phyloP scores from a whole-genome alignment of 2,329 filamentous ascomycete genomes.

The Fusarium concolor region DNA sequence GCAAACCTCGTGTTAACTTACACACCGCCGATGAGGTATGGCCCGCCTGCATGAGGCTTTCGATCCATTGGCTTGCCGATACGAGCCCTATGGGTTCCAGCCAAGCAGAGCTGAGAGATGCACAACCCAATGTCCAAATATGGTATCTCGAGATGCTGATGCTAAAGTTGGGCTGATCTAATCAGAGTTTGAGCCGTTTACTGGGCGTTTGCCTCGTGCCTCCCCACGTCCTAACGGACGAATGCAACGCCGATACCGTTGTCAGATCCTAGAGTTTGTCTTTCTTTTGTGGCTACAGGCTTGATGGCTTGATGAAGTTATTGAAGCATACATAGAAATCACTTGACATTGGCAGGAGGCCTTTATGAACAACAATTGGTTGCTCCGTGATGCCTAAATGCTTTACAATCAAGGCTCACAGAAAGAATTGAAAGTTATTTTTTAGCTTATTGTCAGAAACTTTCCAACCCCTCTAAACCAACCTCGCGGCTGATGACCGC shows the following conservation, averaged over 20 bases:
- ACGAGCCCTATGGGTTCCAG: slow-evolving; percentile 31
- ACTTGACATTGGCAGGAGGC: slow-evolving; percentile 12
- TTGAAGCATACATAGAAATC: slow-evolving; percentile 1
- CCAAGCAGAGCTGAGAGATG: slow-evolving; percentile 20
- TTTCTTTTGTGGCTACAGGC: slow-evolving; percentile 3
- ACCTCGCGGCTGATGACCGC: slow-evolving; percentile 11
- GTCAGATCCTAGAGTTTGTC: background rate
- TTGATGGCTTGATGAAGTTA: background rate
- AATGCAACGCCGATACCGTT: background rate
- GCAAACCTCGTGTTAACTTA: slow-evolving; percentile 33
- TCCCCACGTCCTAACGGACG: slow-evolving; percentile 13
- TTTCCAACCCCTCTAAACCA: background rate
- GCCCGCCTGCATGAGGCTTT: slow-evolving; percentile 21
- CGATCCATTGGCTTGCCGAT: slow-evolving; percentile 32
- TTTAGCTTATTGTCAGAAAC: slow-evolving; percentile 6
- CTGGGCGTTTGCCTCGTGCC: slow-evolving; percentile 12
- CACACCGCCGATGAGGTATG: slow-evolving; percentile 35
- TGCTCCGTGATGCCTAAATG: slow-evolving; percentile 2
- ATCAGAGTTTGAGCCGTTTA: slow-evolving; percentile 32
- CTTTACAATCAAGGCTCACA: background rate
- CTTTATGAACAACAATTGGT: background rate
- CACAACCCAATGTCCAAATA: slow-evolving; percentile 17
- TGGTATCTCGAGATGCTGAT: slow-evolving; percentile 24
- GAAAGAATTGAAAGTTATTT: background rate
- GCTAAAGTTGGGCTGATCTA: slow-evolving; percentile 12